These are phyloP conservation scores for Tagetes patula DNA, from an alignment of 129 eudicot species.

Conservation along the genomic window DNA sequence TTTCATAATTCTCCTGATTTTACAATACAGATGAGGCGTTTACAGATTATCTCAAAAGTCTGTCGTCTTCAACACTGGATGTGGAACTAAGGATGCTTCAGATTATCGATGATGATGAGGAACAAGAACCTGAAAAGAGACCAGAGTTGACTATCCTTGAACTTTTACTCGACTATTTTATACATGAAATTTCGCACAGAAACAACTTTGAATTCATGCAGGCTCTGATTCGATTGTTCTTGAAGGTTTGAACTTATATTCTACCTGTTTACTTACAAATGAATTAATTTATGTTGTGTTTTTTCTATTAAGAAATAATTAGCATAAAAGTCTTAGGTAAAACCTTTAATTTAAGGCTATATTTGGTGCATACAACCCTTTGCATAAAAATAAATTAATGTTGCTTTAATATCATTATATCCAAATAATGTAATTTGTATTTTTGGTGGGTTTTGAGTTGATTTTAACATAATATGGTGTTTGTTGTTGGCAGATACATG, in stretches of 20 bases:
- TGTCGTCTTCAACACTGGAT: conserved; percentile 87
- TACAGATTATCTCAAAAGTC: conserved; percentile 73
- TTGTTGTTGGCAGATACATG: conserved; percentile 64
- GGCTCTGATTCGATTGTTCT: conserved; percentile 75
- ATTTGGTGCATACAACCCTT: background rate
- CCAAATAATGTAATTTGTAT: background rate
- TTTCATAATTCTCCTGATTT: background rate
- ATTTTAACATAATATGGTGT: background rate
- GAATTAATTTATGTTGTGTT: background rate
- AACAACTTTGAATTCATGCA: conserved; percentile 90
- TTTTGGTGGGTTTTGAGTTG: background rate
- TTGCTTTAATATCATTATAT: background rate
- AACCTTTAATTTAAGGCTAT: background rate
- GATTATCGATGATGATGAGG: conserved; percentile 81
- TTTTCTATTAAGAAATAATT: too few species aligned
- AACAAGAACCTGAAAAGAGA: conserved; percentile 54
- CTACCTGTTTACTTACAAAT: background rate
- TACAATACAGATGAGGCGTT: conserved; percentile 71
- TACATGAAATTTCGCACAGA: conserved; percentile 72
- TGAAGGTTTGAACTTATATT: conserved; percentile 59
- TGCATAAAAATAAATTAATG: background rate
- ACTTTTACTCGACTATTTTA: conserved; percentile 75
- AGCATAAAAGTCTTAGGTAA: background rate
- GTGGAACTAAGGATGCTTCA: conserved; percentile 96
- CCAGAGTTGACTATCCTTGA: conserved; percentile 65